A percentile compares a stretch with the other conserved stretches of the same genome.
Conservation (phyloP, 2,329 filamentous ascomycete genomes). For the Neofusicoccum umdonicola region DNA sequence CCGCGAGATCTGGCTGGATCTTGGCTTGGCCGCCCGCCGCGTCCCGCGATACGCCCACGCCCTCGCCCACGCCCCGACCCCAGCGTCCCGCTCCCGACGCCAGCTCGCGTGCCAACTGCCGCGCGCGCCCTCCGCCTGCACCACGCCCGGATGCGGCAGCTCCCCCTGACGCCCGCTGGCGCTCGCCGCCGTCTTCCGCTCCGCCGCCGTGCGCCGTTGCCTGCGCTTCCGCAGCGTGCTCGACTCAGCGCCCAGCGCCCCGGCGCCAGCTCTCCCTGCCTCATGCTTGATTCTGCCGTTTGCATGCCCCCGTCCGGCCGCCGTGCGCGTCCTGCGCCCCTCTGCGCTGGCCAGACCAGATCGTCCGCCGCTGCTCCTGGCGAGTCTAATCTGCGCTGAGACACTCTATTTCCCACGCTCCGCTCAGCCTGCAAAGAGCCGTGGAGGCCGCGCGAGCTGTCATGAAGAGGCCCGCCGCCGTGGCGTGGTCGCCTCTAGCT, state of each 20-base stretch:
- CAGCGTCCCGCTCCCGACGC: not conserved
- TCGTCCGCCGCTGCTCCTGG: not conserved
- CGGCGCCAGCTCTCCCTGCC: not conserved
- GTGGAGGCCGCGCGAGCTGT: not conserved
- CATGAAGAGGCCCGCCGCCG: not conserved
- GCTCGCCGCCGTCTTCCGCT: not conserved
- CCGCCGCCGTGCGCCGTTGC: not conserved
- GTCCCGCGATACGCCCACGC: too few relatives aligned
- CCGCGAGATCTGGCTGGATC: too few relatives aligned
- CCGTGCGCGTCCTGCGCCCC: not conserved
- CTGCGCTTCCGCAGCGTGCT: not conserved
- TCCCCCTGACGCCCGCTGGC: not conserved
- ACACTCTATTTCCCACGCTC: not conserved
- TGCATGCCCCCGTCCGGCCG: not conserved
- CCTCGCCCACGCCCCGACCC: too few relatives aligned
- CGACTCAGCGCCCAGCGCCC: not conserved
- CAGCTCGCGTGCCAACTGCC: not conserved
- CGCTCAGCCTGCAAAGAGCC: not conserved
- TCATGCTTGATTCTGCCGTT: too few relatives aligned
- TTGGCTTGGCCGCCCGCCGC: too few relatives aligned
- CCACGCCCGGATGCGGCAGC: not conserved
- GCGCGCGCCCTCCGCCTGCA: too few relatives aligned
- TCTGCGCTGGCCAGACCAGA: not conserved
- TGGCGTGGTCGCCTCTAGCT: not conserved
- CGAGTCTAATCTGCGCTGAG: not conserved